Base-by-base conservation (phyloP, 805 yeast species). In the Kodamaea kakaduensis region DNA sequence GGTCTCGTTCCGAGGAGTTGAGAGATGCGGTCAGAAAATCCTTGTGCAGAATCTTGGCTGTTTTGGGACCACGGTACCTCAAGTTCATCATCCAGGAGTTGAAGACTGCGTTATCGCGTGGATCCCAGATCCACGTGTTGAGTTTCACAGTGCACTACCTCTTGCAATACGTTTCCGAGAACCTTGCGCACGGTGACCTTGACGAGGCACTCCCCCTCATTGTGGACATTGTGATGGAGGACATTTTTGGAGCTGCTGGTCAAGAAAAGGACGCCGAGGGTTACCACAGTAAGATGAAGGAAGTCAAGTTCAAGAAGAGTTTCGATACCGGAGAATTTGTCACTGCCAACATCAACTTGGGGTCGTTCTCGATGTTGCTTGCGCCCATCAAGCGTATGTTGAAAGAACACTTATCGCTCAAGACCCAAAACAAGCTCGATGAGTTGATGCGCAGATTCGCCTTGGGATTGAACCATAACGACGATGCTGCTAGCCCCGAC, bases 221-320 rank as follows among this genome's bases (percentile, higher is more conserved):
- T 9, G 79, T 81, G 46, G 78, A 76, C 15, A 67, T 87, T 10
- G 69, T 89, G 15, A 90, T 90, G 96, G 95, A 88, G 51, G 96
- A 90, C 51, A 73, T 79, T 3, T 89, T 93, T 58, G 98, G 98
- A 16, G 74, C 81, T 7, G 84, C 95, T 3, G 95, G 96, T 22
- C 83, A 82, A 52, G 97, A 93, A 51, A 90, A 93, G 54, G 97
- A 93, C 45, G 89, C 93, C 4, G 97, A 88, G 42, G 96, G 88
- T 13, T 90, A 93, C 51, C 75, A 75, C 34, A 80, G 85, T 19
- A 78, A 81, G 42, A 84, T 88, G 78, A 84, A 83, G 48, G 98
- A 90, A 64, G 90, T 93, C 22, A 89, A 87, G 54, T 81, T 78
- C 45, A 86, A 85, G 52, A 87, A 87, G 61, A 82, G 95, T 66